Conservation (phyloP, 192 early-diverging fungal species). For the Coemansia sp. region DNA sequence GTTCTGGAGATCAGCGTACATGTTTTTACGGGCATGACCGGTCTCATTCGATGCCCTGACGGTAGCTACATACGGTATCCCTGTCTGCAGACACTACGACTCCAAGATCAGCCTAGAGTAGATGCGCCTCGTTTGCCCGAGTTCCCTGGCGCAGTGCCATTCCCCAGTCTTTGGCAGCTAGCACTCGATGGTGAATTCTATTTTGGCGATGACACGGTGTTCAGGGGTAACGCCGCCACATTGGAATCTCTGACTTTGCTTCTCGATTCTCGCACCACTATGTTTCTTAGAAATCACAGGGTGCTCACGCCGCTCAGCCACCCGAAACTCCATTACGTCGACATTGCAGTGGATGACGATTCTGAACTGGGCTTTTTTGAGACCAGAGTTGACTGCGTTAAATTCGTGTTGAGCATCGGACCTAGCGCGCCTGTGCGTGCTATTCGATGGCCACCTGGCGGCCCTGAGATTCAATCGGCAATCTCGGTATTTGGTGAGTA, state of each 20-base stretch:
- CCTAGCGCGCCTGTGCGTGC: neutral
- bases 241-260: neutral
- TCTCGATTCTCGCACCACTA: neutral
- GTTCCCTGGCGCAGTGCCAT: neutral
- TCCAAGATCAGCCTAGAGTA: neutral
- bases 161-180: neutral
- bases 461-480: neutral
- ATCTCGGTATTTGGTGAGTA: neutral
- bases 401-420: neutral
- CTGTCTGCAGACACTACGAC: neutral
- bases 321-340: neutral
- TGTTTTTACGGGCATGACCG: neutral
- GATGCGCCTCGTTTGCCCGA: neutral
- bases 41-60: neutral
- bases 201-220: neutral
- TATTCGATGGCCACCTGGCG: neutral
- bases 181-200: neutral
- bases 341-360: neutral
- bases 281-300: neutral
- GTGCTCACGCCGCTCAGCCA: neutral
- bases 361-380: neutral
- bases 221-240: neutral
- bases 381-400: neutral
- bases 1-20: neutral
- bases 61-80: neutral